Evolutionary conservation across 106 monocot species (phyloP), one percentile per base, ranked within the genome.

Genomic region (Apostasia shenzhenica): DNA sequence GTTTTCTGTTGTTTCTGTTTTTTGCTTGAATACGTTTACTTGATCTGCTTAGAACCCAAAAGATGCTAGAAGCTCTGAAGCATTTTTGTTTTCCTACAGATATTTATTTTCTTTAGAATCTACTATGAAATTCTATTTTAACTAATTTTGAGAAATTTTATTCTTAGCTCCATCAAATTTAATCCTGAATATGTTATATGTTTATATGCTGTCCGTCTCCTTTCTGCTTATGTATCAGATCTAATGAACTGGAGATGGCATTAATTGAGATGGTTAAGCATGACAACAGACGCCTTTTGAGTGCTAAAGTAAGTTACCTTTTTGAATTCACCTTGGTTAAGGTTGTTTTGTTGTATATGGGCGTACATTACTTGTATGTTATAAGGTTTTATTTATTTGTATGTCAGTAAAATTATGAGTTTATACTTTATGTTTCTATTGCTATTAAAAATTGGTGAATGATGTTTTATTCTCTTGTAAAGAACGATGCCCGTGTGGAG

Each of bases 251-350:
- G 59, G 95, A 95, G 80, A 86, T 82, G 53, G 95, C 95, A 66
- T 73, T 95, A 55, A 95, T 95, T 88, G 95, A 95, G 82, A 95
- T 95, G 95, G 89, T 95, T 39, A 92, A 92, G 70, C 95, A 95
- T 70, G 95, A 95, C 67, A 92, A 95, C 70, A 84, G 95, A 72
- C 84, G 91, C 39, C 80, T 76, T 63, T 73, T 95, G 55, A 95
- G 84, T 81, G 88, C 95, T 59, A 86, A 84, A 88, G 95, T 92
- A 60, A 45, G 52, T 64, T 49, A 3, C 0, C 14, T 26, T 49
- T 47, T 13, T 4, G 50, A 50, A 9, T 11, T 37, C 1, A 48
- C 48, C 47, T 48, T 1, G 26, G 26, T 26, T 26, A 26, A 26
- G 4, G 11, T 6, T 14, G 48, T 44, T 63, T 63, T 63, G 48